Evolutionary conservation across 1,139 yeast genomes (phyloP).

Genomic region (Pneumocystis carinii): DNA sequence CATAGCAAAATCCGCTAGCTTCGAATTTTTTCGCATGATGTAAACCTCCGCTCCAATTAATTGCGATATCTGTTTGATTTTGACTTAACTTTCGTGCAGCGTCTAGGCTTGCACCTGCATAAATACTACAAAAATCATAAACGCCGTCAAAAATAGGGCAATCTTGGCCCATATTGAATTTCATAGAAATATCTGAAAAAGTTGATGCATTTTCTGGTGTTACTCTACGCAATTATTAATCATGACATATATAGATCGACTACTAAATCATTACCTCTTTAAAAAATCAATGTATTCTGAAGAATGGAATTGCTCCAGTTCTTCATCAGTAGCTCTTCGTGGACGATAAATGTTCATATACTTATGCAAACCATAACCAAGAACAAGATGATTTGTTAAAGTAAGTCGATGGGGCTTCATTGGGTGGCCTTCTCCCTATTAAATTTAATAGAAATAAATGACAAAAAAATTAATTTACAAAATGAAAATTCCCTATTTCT

Average conservation of each 20-base stretch:
- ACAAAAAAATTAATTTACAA: slow-evolving; percentile 19
- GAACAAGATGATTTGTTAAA: slow-evolving; percentile 84
- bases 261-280: slow-evolving; percentile 22
- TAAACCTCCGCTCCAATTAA: slow-evolving; percentile 93
- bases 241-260: neutral
- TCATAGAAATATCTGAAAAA: slow-evolving; percentile 44
- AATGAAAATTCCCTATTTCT: slow-evolving; percentile 58
- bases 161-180: slow-evolving; percentile 91
- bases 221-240: slow-evolving; percentile 27
- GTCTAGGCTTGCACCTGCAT: slow-evolving; percentile 86
- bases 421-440: slow-evolving; percentile 57
- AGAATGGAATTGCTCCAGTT: slow-evolving; percentile 65
- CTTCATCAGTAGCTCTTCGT: slow-evolving; percentile 64
- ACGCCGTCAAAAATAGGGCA: slow-evolving; percentile 96
- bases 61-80: slow-evolving; percentile 86
- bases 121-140: slow-evolving; percentile 70
- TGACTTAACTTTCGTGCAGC: slow-evolving; percentile 74
- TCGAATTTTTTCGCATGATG: slow-evolving; percentile 93
- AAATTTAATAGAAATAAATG: neutral
- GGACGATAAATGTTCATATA: slow-evolving; percentile 83
- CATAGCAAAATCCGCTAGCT: slow-evolving; percentile 90
- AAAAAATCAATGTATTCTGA: slow-evolving; percentile 77
- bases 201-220: slow-evolving; percentile 66
- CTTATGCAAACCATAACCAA: slow-evolving; percentile 71
- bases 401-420: slow-evolving; percentile 95